Percentiles rank a stretch among this genome's conserved stretches.
phyloP scores from a whole-genome alignment of 2,329 filamentous ascomycete species.

The Aspergillus sp. region DNA sequence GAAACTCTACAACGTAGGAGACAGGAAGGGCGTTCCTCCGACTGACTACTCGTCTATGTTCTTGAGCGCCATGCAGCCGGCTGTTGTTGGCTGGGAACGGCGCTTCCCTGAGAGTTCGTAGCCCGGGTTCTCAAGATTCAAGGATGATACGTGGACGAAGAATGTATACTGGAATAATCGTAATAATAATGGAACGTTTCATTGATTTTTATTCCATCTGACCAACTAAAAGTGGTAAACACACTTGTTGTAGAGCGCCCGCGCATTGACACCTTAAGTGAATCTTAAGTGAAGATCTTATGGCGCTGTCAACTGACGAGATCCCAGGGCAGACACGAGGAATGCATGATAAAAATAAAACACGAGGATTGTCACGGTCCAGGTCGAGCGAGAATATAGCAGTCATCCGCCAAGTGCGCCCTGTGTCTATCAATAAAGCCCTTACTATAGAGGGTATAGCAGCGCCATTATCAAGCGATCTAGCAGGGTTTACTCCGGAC shows the following conservation, averaged over 20 bases:
- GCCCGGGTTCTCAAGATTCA: background rate
- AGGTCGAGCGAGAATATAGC: no score
- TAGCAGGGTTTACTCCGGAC: background rate
- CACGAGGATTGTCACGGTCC: no score
- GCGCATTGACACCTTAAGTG: no score
- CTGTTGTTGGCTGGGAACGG: slow-evolving; percentile 19
- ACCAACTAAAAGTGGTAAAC: no score
- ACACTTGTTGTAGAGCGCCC: no score
- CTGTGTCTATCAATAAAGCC: background rate
- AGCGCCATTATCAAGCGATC: background rate
- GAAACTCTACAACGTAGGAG: slow-evolving; percentile 58
- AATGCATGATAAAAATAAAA: background rate
- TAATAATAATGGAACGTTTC: background rate
- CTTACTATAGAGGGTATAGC: slow-evolving; percentile 4
- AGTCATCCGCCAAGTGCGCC: no score
- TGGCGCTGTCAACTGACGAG: no score
- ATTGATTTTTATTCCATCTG: no score
- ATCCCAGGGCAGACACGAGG: background rate
- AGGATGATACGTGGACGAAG: background rate
- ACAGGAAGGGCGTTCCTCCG: slow-evolving; percentile 55
- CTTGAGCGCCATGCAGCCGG: slow-evolving; percentile 19
- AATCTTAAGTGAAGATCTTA: no score
- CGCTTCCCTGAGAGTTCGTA: slow-evolving; percentile 12
- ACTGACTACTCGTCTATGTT: slow-evolving; percentile 60
- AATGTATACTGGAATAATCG: background rate